These are phyloP conservation scores for Fusarium gaditjirri DNA, from an alignment of 2,329 filamentous ascomycete species.

Conservation along the genomic window DNA sequence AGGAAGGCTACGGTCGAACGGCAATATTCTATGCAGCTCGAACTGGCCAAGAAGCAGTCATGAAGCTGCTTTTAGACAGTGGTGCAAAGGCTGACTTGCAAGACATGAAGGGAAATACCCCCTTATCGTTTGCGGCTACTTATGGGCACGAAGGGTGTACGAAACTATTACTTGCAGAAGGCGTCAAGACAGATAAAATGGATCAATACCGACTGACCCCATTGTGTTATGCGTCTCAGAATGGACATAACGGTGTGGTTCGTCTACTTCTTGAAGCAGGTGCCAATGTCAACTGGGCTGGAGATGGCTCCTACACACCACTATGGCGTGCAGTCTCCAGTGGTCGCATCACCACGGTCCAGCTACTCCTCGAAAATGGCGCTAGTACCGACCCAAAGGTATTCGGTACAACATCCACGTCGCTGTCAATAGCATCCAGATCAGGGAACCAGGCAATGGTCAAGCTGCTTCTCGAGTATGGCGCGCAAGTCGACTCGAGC, in stretches of 20 bases:
- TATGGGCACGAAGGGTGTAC: not conserved
- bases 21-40: not conserved
- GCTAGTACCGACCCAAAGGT: not conserved
- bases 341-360: fast-evolving
- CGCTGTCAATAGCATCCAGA: not conserved
- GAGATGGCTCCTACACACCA: fast-evolving
- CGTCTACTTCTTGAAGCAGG: not conserved
- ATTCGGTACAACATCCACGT: fast-evolving
- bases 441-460: fast-evolving
- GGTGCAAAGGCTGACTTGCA: not conserved
- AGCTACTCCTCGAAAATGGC: not conserved
- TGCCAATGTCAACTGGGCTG: not conserved
- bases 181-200: not conserved
- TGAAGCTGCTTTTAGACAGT: not conserved
- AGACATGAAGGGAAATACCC: not conserved
- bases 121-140: not conserved
- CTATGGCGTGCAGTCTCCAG: not conserved
- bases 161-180: not conserved
- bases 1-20: not conserved
- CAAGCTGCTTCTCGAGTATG: not conserved
- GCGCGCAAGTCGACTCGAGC: not conserved
- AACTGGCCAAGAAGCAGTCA: not conserved
- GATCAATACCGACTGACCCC: fast-evolving
- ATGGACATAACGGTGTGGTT: not conserved
- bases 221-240: not conserved